Evolutionary conservation across 441 rosid genomes (phyloP), one percentile per base, ranked within the genome.

Genomic region (Bruguiera hainesii): DNA sequence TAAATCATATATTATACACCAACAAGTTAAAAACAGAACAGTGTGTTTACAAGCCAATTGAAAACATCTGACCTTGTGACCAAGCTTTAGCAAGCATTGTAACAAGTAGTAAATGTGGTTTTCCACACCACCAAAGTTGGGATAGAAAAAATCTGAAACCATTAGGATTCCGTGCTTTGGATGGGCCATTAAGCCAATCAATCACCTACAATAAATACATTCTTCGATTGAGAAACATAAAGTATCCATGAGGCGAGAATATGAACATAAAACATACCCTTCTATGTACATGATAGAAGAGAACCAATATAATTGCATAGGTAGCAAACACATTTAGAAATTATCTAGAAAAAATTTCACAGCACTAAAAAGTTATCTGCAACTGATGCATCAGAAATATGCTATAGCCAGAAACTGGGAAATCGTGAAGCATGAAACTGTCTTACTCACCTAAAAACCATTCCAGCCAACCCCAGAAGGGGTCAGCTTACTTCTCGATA

Each of bases 51-150:
- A 31, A 29, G 16, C 21, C 26, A 28, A 35, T 11, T 25, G 21
- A 60, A 3, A 63, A 18, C 23, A 19, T 30, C 53, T 61, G 7
- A 95, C 99, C 98, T 90, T 95, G 88, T 92, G 98, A 48, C 97
- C 93, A 65, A 90, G 97, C 81, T 87, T 82, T 63, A 95, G 77
- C 58, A 92, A 78, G 83, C 97, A 95, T 56, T 95, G 98, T 50
- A 96, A 95, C 49, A 95, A 84, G 75, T 84, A 95, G 67, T 92
- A 96, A 62, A 96, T 87, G 80, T 92, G 98, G 78, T 79, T 90
- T 78, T 96, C 99, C 1, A 96, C 99, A 52, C 99, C 99, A 53
- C 98, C 97, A 55, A 96, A 90, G 80, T 92, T 96, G n/a, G 99
- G 98, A 75, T 83, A 96, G 89, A 92, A 96, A 84, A 96, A 96